Evolutionary conservation across 179 eudicot species (phyloP).

Genomic region (Patellifolia procumbens): DNA sequence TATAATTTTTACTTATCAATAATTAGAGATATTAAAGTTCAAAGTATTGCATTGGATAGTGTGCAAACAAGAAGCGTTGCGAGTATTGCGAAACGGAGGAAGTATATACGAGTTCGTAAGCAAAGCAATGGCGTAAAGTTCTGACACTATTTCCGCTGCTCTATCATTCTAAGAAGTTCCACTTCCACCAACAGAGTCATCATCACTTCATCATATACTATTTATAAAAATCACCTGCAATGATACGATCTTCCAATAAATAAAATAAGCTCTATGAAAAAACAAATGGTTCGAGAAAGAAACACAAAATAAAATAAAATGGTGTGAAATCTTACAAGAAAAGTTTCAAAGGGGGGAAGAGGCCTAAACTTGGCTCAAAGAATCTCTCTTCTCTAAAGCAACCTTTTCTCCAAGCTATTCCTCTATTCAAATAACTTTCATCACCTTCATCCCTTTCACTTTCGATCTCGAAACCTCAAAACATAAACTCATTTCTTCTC

Average conservation of each 20-base stretch:
- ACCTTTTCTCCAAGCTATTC: conserved; percentile 94
- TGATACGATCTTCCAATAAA: not conserved
- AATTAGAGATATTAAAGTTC: no score
- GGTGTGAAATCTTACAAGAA: conserved; percentile 33
- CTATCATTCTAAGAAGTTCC: not conserved
- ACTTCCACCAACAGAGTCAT: not conserved
- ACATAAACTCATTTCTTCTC: not conserved
- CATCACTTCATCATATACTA: not conserved
- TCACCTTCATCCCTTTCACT: not conserved
- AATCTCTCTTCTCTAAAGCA: conserved; percentile 79
- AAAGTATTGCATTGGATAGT: no score
- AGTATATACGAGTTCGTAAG: no score
- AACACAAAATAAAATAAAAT: not conserved
- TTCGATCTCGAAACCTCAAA: not conserved
- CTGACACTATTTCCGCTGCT: not conserved
- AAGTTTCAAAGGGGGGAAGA: conserved; percentile 15
- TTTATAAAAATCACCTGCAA: not conserved
- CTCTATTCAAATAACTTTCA: conserved; percentile 22
- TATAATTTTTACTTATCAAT: no score
- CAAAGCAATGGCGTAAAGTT: not conserved
- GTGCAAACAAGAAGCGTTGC: no score
- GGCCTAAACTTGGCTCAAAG: conserved; percentile 31
- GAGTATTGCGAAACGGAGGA: no score
- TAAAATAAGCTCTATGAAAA: not conserved
- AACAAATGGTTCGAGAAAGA: not conserved